Conservation (phyloP, 257 asterid genomes). For the Solanum sejunctum region DNA sequence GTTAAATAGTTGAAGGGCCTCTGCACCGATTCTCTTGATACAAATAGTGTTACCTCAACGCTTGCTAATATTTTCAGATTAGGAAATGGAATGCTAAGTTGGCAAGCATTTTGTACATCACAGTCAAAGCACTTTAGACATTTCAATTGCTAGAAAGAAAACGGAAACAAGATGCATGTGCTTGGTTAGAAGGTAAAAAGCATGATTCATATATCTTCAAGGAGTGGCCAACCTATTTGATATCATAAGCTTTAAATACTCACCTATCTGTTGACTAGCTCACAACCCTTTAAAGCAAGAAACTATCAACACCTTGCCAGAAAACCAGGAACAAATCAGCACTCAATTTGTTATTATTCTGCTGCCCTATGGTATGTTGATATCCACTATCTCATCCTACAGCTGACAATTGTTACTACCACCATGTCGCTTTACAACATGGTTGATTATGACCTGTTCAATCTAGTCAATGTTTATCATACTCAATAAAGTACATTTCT, state of each 20-base stretch:
- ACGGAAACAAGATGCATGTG: not conserved
- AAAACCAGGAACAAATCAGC: not conserved
- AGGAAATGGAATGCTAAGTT: not conserved
- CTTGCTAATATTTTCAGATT: not conserved
- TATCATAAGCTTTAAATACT: not conserved
- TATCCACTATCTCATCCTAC: not conserved
- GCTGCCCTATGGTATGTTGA: not conserved
- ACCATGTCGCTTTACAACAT: not conserved
- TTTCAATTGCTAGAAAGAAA: not conserved
- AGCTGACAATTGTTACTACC: not conserved
- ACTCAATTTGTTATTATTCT: not conserved
- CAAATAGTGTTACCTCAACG: not conserved
- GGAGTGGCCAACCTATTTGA: not conserved
- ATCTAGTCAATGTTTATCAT: not conserved
- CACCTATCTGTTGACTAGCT: not conserved
- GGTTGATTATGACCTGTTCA: not conserved
- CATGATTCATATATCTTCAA: not conserved
- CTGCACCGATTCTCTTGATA: not conserved
- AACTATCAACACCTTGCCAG: not conserved
- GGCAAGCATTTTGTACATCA: not conserved
- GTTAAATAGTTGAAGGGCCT: not conserved
- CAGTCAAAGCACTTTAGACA: not conserved
- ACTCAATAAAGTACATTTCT: not conserved
- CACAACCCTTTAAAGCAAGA: not conserved
- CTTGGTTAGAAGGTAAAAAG: not conserved